Evolutionary conservation across 768 basidiomycete species (phyloP).

Genomic region (Trametes villosa): DNA sequence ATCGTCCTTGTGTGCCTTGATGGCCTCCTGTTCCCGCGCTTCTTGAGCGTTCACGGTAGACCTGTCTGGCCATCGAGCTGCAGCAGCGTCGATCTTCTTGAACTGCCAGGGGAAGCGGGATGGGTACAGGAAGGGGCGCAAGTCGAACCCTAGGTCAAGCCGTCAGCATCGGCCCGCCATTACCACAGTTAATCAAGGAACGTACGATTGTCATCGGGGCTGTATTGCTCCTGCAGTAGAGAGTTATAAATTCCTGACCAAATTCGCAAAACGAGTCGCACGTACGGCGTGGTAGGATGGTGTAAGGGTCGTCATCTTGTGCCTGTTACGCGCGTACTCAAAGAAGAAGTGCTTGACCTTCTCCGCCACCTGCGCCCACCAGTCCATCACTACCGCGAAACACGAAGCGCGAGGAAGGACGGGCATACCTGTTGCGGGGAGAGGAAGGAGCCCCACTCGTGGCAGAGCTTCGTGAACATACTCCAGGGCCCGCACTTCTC

Average conservation of each 20-base stretch:
- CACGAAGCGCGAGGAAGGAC: too few relatives aligned
- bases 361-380: conserved; percentile 83
- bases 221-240: conserved; percentile 80
- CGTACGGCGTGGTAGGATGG: conserved; percentile 92
- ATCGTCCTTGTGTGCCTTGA: conserved; percentile 4
- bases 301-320: conserved; percentile 98
- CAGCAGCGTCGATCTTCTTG: conserved; percentile 89
- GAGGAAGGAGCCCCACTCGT: conserved; percentile 88
- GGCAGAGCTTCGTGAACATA: conserved; percentile 93
- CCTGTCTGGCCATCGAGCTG: conserved; percentile 73
- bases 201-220: conserved; percentile 94
- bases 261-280: conserved; percentile 22
- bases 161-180: conserved; percentile 19
- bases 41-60: conserved; percentile 40
- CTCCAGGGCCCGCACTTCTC: conserved; percentile 98
- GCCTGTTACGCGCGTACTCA: conserved; percentile 93
- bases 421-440: conserved; percentile 79
- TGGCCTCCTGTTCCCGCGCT: conserved; percentile 25
- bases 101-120: conserved; percentile 97
- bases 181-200: conserved; percentile 1
- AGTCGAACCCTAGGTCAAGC: conserved; percentile 74
- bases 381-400: not conserved
- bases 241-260: not conserved
- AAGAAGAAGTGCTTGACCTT: conserved; percentile 99
- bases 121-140: conserved; percentile 96